Evolutionary conservation across 2,329 filamentous ascomycete species (phyloP), one percentile per base, ranked within the genome.

Genomic region (Decorospora gaudefroyi): DNA sequence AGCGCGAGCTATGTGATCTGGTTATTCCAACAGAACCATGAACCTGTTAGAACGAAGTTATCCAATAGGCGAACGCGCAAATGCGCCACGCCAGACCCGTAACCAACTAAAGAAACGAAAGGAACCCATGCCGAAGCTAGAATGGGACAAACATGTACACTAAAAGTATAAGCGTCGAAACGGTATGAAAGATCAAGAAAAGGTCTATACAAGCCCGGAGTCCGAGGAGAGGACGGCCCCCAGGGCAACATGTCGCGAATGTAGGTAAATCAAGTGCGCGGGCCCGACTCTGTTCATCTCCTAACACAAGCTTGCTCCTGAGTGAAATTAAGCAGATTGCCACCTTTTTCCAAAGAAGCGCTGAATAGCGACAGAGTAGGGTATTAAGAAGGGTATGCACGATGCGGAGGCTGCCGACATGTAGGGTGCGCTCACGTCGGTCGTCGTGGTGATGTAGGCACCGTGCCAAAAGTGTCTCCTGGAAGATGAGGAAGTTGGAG

Each of bases 121-220:
- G 33, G 21, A 46, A 40, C 40, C 40, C 42, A 57, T 36, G 42
- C 37, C 36, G 29, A 44, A 38, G 43, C 44, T 30, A 17, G 27
- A 46, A 46, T 49, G 33, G 28, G 22, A 38, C 29, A 43, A 51
- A 22, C 45, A 58, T 58, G 33, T 58, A 58, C 55, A 58, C 37
- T 54, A 54, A 56, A 52, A 36, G 30, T 50, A 42, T 53, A 43
- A 51, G 40, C 22, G 35, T 42, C 16, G 33, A 43, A 47, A 35
- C 25, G 10, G 15, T 23, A 18, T 22, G 29, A 47, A 46, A 51
- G 29, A 18, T 28, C 12, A 22, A 37, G 38, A 26, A 26, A 30
- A 42, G 26, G 36, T 53, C 47, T 54, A 57, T 41, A 37, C 41
- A 38, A 43, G 17, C 12, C 23, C 23, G 30, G 21, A 44, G 38